Evolutionary conservation across 352 stramenopile genomes (phyloP).

Genomic region (Phytopythium litorale): DNA sequence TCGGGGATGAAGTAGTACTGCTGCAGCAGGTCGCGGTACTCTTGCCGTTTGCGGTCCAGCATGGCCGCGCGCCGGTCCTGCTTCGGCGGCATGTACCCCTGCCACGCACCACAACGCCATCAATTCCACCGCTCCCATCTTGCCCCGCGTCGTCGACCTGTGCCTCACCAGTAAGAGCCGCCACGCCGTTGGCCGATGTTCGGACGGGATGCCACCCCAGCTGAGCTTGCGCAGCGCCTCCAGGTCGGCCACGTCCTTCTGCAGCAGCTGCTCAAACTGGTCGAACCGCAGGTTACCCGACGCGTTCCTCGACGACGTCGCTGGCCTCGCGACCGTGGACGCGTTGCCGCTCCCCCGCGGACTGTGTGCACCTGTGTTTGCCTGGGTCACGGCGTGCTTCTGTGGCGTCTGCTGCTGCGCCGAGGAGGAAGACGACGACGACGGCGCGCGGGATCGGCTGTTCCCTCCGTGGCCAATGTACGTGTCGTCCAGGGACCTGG

Average conservation of each 20-base stretch:
- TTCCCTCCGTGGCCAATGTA: conserved; percentile 11
- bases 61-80: conserved; percentile 87
- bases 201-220: conserved; percentile 90
- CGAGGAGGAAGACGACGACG: conserved; percentile 4
- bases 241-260: conserved; percentile 84
- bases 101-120: not conserved
- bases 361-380: not conserved
- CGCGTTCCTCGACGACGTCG: conserved; percentile 48
- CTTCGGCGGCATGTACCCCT: conserved; percentile 97
- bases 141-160: not conserved
- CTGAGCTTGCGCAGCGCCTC: conserved; percentile 87
- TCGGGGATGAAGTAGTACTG: conserved; percentile 98
- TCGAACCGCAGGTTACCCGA: conserved; percentile 65
- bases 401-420: conserved; percentile 22
- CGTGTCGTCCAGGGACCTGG: conserved; percentile 19
- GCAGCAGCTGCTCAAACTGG: conserved; percentile 66
- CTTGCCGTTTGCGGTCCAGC: conserved; percentile 92
- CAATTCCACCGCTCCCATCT: not conserved
- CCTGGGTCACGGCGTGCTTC: conserved; percentile 4
- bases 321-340: not conserved
- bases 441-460: not conserved
- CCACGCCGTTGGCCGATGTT: conserved; percentile 91
- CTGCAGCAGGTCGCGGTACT: conserved; percentile 94
- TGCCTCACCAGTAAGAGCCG: conserved; percentile 90
- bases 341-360: not conserved